Evolutionary conservation across 2,329 filamentous ascomycete genomes (phyloP), one percentile per base, ranked within the genome.

Genomic region (Clonostachys chloroleuca): DNA sequence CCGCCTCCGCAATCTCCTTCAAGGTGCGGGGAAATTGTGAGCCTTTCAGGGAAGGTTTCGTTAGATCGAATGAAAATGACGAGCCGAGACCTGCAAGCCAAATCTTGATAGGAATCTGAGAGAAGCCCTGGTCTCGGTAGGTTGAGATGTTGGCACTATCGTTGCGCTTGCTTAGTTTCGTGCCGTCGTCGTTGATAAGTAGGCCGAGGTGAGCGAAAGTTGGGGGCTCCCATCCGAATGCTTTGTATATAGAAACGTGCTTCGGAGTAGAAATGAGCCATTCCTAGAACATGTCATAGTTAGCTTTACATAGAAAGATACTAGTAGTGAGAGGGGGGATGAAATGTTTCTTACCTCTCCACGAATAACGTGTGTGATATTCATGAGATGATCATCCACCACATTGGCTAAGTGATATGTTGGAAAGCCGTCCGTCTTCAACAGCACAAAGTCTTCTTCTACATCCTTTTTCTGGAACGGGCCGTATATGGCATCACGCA

Each of bases 351-450:
- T 58, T 67, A 87, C 85, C 24, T 87, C 86, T 46, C 92, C 94
- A 40, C 94, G 84, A 49, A 99, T 88, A 13, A 99, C 94, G 65
- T 97, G 92, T 0, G 92, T 96, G 55, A 99, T 95, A 50, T 89
- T 73, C 94, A 99, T 99, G 50, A 87, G 74, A 64, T 96, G 89
- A 60, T 99, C 94, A 60, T 99, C 94, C 5, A 99, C 86, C 9
- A 99, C 92, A 60, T 97, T 99, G 5, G 94, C 94, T 51, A 99
- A 85, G 65, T 99, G 94, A 60, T 99, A 99, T 0, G 95, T 99
- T 0, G 94, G 94, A 53, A 87, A 87, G 0, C 91, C 92, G 62
- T 99, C 94, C 1, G 84, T 86, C 66, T 99, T 99, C 50, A 96
- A 73, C 39, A 99, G 74, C 51, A 99, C 88, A 17, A 91, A 92